Evolutionary conservation across 2,329 filamentous ascomycete species (phyloP).

Genomic region (Arthrobotrys megalospora): DNA sequence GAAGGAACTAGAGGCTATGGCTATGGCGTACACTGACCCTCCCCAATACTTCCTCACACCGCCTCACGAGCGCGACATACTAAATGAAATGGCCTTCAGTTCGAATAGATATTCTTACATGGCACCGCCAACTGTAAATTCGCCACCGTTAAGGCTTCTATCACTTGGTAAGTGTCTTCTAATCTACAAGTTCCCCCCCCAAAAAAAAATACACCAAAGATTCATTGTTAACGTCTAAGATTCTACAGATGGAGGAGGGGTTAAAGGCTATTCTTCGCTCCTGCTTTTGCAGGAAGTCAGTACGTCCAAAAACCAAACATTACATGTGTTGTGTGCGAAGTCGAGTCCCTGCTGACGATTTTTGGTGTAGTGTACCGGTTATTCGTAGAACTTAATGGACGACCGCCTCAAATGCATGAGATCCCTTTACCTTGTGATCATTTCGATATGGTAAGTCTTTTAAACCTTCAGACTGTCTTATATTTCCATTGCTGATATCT

Average conservation of each 20-base stretch:
- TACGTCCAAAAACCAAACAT: constrained; percentile 29
- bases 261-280: constrained; percentile 60
- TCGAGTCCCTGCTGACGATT: constrained; percentile 28
- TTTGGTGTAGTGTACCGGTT: constrained; percentile 48
- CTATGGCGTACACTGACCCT: constrained; percentile 60
- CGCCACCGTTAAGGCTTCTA: constrained; percentile 49
- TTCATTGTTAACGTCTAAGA: constrained; percentile 31
- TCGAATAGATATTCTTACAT: constrained; percentile 55
- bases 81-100: constrained; percentile 50
- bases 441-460: constrained; percentile 54
- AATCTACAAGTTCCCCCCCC: background rate
- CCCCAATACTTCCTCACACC: constrained; percentile 56
- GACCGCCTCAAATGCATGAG: constrained; percentile 58
- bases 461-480: background rate
- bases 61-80: constrained; percentile 60
- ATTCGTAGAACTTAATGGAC: constrained; percentile 57
- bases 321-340: constrained; percentile 1
- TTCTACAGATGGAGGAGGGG: constrained; percentile 58
- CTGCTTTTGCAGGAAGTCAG: constrained; percentile 60
- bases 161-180: constrained; percentile 48
- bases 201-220: background rate
- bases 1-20: constrained; percentile 51
- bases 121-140: constrained; percentile 32
- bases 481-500: constrained; percentile 26
- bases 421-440: constrained; percentile 59